phyloP scores from a whole-genome alignment of 805 yeast species.

The Candida takata region DNA sequence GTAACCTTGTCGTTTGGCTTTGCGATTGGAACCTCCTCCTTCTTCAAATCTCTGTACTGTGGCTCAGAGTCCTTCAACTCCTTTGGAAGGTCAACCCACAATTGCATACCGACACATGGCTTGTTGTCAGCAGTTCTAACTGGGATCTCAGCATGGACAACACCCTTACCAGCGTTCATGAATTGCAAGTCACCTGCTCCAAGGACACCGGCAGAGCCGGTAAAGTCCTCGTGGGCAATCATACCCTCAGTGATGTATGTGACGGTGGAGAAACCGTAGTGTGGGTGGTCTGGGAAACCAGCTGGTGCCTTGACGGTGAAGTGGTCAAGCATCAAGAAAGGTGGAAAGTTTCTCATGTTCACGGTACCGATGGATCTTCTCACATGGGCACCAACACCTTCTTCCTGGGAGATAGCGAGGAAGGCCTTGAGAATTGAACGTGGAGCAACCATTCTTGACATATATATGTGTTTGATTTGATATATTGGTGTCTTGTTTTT shows the following conservation, averaged over 20 bases:
- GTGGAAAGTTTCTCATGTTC: constrained; percentile 66
- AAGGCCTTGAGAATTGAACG: constrained; percentile 47
- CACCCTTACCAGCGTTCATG: constrained; percentile 90
- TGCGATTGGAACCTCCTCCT: constrained; percentile 64
- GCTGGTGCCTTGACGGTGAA: constrained; percentile 56
- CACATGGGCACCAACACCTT: constrained; percentile 86
- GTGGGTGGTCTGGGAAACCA: constrained; percentile 87
- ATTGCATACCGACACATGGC: constrained; percentile 64
- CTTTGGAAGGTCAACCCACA: constrained; percentile 82
- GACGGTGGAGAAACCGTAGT: constrained; percentile 74
- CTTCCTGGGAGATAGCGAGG: constrained; percentile 63
- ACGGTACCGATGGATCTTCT: constrained; percentile 72
- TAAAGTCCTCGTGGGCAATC: constrained; percentile 79
- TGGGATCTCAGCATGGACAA: constrained; percentile 86
- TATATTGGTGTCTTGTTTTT: too few species aligned
- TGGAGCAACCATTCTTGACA: constrained; percentile 18
- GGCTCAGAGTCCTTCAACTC: constrained; percentile 58
- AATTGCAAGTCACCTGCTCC: constrained; percentile 83
- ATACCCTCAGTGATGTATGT: constrained; percentile 60
- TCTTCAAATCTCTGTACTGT: constrained; percentile 69
- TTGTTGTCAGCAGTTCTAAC: constrained; percentile 41
- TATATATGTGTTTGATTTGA: too few species aligned
- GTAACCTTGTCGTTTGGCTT: constrained; percentile 55
- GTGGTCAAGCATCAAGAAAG: constrained; percentile 78
- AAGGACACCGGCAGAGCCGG: constrained; percentile 74